Base-by-base conservation (phyloP, 805 yeast species). In the Wickerhamiella nectarea region DNA sequence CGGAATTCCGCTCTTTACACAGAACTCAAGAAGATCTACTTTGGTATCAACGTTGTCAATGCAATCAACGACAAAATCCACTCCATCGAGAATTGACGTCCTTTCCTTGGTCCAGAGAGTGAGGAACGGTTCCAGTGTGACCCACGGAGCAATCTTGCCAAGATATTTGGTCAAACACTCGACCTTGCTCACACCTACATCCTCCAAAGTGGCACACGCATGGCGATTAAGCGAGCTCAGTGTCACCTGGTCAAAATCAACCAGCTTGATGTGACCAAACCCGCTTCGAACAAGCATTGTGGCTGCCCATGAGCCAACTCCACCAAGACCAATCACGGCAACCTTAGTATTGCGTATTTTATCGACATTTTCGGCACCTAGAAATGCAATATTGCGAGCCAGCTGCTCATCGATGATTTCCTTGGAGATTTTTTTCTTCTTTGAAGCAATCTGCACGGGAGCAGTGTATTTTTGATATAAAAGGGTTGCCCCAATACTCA, bases 1-100 rank as follows among this genome's bases (percentile, higher is more conserved):
- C n/a, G 73, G 74, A 26, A 89, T 58, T 1, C 69, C 60, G 36
- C 75, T 63, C 14, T 69, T 67, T 57, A 77, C 66, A 51, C 94
- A 79, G 61, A 70, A 87, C 25, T 78, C 77, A 51, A 91, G 65
- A 42, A 91, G 66, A 55, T 91, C 98, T 21, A 87, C 93, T 56
- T 91, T 91, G n/a, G 97, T 87, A 54, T 89, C 95, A 47, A 91
- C 80, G 59, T 91, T 91, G 63, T 91, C 99, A 52, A 91, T 91
- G 64, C 97, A 91, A 58, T 91, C 99, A 22, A 91, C 81, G 20
- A 91, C 76, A 56, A 76, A 82, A 34, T 81, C 77, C 4, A 95
- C 94, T 1, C 71, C 74, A 1, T 42, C 47, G 39, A 87, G 66
- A 47, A 76, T 69, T 36, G 75, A 76, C 1, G 91, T 82, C 45